Evolutionary conservation across 2,329 filamentous ascomycete species (phyloP).

Genomic region (Fusarium sp.): DNA sequence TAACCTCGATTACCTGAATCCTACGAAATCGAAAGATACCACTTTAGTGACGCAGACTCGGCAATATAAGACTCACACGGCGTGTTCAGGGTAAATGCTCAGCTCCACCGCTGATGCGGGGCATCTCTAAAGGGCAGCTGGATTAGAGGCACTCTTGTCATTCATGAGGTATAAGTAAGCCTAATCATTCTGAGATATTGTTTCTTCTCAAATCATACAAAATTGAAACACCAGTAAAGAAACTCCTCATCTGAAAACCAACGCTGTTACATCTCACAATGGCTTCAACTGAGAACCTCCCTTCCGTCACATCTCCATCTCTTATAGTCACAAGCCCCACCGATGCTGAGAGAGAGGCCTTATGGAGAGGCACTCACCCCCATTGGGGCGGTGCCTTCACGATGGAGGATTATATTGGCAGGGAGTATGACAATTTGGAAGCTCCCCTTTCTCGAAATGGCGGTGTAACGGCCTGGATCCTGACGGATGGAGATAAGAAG

Average conservation of each 20-base stretch:
- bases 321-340: constrained; percentile 66
- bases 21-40: not conserved
- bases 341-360: constrained; percentile 61
- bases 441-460: constrained; percentile 68
- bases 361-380: constrained; percentile 66
- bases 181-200: not conserved
- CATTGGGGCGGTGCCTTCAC: constrained; percentile 70
- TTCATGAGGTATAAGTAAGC: constrained; percentile 15
- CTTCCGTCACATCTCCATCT: constrained; percentile 35
- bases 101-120: constrained; percentile 21
- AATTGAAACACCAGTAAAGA: not conserved
- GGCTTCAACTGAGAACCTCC: constrained; percentile 37
- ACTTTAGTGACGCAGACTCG: not conserved
- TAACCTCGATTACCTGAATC: not conserved
- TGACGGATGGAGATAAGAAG: constrained; percentile 59
- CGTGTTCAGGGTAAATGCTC: constrained; percentile 23
- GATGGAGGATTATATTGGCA: constrained; percentile 65
- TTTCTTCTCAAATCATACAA: not conserved
- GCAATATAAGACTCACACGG: constrained; percentile 18
- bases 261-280: constrained; percentile 10
- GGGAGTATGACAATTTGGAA: constrained; percentile 68
- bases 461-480: constrained; percentile 72
- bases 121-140: constrained; percentile 8
- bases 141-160: not conserved
- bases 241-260: not conserved